Conservation (phyloP, 352 stramenopile species). For the Globisporangium takayamanum region DNA sequence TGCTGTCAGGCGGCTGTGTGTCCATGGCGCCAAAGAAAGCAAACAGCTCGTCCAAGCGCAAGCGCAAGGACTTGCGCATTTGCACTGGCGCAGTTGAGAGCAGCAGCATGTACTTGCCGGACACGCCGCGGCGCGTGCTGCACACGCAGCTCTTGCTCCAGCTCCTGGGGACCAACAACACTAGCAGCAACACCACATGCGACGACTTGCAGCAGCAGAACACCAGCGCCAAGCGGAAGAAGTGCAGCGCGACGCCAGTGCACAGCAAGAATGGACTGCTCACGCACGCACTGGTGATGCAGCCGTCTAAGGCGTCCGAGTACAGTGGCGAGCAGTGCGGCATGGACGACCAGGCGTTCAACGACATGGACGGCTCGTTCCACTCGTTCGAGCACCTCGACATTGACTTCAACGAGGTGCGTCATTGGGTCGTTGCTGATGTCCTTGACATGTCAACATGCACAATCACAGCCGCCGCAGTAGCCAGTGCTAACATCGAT, state of each 20-base stretch:
- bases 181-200: not conserved
- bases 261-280: slow-evolving; percentile 14
- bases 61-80: slow-evolving; percentile 80
- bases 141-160: slow-evolving; percentile 80
- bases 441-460: not conserved
- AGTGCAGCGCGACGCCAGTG: slow-evolving; percentile 21
- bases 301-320: slow-evolving; percentile 22
- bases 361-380: slow-evolving; percentile 59
- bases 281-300: slow-evolving; percentile 23
- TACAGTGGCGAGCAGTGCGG: slow-evolving; percentile 9
- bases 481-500: not conserved
- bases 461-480: not conserved
- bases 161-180: slow-evolving; percentile 37
- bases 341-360: slow-evolving; percentile 27
- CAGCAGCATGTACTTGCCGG: slow-evolving; percentile 60
- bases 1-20: not conserved
- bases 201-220: slow-evolving; percentile 9
- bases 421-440: not conserved
- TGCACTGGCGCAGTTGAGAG: slow-evolving; percentile 44
- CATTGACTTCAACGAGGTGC: slow-evolving; percentile 81
- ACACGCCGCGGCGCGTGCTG: slow-evolving; percentile 63
- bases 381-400: slow-evolving; percentile 81
- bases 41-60: slow-evolving; percentile 51
- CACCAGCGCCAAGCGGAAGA: slow-evolving; percentile 51
- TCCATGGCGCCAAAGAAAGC: slow-evolving; percentile 34